phyloP scores from a whole-genome alignment of 140 eudicot genomes.

The Anethum foeniculum region DNA sequence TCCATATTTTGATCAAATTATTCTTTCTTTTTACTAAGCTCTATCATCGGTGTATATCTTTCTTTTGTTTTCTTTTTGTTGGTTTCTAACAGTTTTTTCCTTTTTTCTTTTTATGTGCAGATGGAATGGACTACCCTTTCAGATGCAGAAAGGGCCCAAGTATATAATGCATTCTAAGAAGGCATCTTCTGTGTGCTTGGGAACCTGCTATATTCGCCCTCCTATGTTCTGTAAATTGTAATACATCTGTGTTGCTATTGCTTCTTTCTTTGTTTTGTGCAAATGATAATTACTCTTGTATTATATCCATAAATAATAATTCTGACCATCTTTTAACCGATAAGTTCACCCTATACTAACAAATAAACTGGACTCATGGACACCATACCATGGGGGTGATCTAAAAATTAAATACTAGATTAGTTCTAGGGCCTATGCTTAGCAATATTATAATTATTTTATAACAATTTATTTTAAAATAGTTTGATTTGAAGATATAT shows the following conservation, averaged over 20 bases:
- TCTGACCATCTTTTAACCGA: background rate
- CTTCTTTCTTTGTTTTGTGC: background rate
- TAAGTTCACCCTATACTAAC: background rate
- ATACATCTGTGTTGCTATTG: background rate
- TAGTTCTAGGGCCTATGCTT: no score
- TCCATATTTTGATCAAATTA: background rate
- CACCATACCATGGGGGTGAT: no score
- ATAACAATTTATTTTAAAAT: no score
- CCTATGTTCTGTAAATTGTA: background rate
- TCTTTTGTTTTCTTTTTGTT: background rate
- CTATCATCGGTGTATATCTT: background rate
- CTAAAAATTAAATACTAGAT: no score
- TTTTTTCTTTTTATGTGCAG: background rate
- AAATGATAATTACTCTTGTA: background rate
- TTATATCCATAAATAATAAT: no score
- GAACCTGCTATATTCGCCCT: background rate
- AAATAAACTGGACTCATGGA: background rate
- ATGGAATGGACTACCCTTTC: slow-evolving; percentile 1
- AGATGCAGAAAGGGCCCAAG: background rate
- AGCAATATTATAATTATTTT: no score
- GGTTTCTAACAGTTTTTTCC: background rate
- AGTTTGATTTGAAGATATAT: no score
- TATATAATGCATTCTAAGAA: background rate
- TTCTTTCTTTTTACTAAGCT: background rate
- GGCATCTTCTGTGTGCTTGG: background rate